These are phyloP conservation scores for Fusarium sarcochroum DNA, from an alignment of 2,329 filamentous ascomycete genomes.

Conservation along the genomic window DNA sequence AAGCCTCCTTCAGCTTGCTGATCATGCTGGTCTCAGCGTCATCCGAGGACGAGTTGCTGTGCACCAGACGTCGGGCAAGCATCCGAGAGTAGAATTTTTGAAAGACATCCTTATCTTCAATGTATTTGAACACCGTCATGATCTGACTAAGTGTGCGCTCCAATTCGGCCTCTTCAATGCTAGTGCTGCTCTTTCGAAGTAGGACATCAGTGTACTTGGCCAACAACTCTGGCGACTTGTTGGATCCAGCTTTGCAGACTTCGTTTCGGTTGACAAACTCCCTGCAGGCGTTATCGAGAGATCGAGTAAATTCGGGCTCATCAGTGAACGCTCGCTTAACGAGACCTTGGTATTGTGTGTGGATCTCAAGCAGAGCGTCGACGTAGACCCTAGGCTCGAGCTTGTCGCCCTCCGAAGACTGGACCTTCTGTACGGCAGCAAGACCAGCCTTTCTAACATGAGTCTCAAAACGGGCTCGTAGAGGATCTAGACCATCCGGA, in stretches of 20 bases:
- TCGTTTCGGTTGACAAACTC: conserved; percentile 99
- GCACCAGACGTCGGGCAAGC: conserved; percentile 93
- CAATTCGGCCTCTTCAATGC: conserved; percentile 93
- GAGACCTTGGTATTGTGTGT: conserved; percentile 91
- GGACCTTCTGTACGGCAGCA: conserved; percentile 90
- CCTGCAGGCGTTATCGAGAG: conserved; percentile 94
- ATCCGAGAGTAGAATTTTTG: conserved; percentile 99
- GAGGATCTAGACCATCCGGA: conserved; percentile 89
- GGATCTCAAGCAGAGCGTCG: conserved; percentile 92
- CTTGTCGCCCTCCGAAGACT: conserved; percentile 85
- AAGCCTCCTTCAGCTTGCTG: conserved; percentile 97
- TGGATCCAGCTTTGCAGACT: conserved; percentile 93
- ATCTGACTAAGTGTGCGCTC: conserved; percentile 91
- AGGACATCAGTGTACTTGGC: conserved; percentile 96
- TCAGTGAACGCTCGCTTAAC: conserved; percentile 95
- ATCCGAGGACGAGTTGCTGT: conserved; percentile 94
- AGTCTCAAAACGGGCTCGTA: conserved; percentile 88
- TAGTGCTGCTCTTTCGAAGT: conserved; percentile 92
- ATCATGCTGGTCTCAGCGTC: conserved; percentile 99
- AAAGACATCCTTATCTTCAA: conserved; percentile 99
- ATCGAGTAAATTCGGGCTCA: conserved; percentile 96
- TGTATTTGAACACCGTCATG: conserved; percentile 99
- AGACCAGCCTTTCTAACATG: conserved; percentile 93
- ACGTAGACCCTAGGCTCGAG: conserved; percentile 98
- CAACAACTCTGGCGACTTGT: conserved; percentile 92